Conservation (phyloP, 2,329 filamentous ascomycete genomes). For the Chalaropsis ovoidea region DNA sequence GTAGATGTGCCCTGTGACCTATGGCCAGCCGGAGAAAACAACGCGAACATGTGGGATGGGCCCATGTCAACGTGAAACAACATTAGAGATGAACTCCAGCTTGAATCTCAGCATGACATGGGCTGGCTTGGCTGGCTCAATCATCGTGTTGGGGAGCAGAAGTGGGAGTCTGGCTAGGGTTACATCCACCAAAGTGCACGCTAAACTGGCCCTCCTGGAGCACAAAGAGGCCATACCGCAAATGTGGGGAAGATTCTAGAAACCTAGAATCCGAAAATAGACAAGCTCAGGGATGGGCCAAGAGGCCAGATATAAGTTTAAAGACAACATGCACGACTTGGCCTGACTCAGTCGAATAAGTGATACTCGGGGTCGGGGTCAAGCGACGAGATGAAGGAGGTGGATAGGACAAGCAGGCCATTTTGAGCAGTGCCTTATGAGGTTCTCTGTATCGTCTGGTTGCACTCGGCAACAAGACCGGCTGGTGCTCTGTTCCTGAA, state of each 20-base stretch:
- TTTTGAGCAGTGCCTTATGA: background rate
- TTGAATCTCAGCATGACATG: background rate
- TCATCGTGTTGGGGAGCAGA: background rate
- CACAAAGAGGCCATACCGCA: background rate
- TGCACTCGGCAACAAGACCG: background rate
- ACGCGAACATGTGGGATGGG: background rate
- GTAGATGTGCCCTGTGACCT: too few species aligned
- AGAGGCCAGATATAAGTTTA: conserved; percentile 23
- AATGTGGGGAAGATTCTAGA: conserved; percentile 23
- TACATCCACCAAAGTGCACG: background rate
- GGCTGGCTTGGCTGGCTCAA: background rate
- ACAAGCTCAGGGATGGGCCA: conserved; percentile 1
- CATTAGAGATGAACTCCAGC: background rate
- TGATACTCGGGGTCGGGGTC: background rate
- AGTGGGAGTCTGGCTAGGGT: conserved; percentile 4
- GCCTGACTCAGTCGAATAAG: conserved; percentile 4
- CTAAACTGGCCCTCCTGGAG: background rate
- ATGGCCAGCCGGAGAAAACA: background rate
- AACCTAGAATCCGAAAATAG: conserved; percentile 20
- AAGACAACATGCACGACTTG: conserved; percentile 5
- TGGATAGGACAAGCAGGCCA: conserved; percentile 1
- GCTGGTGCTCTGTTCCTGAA: background rate
- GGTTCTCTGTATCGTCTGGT: background rate
- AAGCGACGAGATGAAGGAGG: conserved; percentile 1
- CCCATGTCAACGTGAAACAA: background rate